These are phyloP conservation scores for Medicago ruthenica DNA, from an alignment of 306 rosid genomes.

Conservation along the genomic window DNA sequence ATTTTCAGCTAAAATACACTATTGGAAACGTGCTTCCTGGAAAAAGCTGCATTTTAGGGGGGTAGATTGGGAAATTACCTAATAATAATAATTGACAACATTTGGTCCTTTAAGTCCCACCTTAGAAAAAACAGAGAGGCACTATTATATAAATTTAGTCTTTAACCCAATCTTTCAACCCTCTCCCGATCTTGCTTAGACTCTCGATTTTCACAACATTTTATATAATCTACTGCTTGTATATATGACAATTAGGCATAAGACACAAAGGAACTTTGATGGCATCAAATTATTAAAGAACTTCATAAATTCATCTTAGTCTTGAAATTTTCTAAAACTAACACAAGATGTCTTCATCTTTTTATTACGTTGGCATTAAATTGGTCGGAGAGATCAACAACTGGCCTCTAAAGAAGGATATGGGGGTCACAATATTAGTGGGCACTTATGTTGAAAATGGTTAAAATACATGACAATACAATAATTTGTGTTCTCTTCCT, in stretches of 20 bases:
- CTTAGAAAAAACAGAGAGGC: too few species aligned
- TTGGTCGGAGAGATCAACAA: conserved; percentile 18
- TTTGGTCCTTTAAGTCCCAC: too few species aligned
- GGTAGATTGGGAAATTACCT: too few species aligned
- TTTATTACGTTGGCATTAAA: conserved; percentile 16
- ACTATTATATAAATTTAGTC: too few species aligned
- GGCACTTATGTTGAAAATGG: conserved; percentile 22
- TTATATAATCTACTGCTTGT: too few species aligned
- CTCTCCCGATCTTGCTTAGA: too few species aligned
- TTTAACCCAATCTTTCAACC: too few species aligned
- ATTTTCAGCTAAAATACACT: too few species aligned
- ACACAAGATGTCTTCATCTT: neutral
- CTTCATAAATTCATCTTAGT: neutral
- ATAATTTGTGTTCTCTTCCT: conserved; percentile 30
- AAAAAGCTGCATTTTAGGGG: too few species aligned
- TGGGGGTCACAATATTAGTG: conserved; percentile 2
- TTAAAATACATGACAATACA: conserved; percentile 10
- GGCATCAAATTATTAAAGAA: conserved; percentile 17
- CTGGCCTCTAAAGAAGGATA: conserved; percentile 19
- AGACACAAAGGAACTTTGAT: conserved; percentile 2
- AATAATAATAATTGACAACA: too few species aligned
- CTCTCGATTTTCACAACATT: too few species aligned
- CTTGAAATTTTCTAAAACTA: conserved; percentile 17
- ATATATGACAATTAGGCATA: conserved; percentile 2
- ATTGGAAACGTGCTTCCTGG: too few species aligned